Base-by-base conservation (phyloP, 192 early-diverging fungal genomes). In the Backusella sp. region DNA sequence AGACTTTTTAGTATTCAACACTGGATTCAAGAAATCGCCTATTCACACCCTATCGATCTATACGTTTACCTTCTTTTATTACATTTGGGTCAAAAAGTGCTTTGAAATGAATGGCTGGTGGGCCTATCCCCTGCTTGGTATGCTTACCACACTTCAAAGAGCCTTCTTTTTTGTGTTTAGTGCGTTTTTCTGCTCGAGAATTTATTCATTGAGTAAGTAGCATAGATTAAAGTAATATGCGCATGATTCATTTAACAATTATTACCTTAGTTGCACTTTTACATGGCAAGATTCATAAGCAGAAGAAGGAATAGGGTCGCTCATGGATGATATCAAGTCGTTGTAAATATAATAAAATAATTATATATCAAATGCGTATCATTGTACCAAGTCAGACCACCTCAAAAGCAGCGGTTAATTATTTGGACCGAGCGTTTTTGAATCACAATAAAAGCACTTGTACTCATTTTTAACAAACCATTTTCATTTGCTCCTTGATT, bases 151-250 rank as follows among this genome's bases (percentile, higher is more conserved):
- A 28, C 19, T 35, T 21, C 53, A 65, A 34, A 68, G 80, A 17
- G 3, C 26, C 3, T 15, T 34, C 2, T 82, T 78, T 59, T 77
- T 75, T 72, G 46, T 73, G 0, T 52, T 39, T 7, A 71, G 80
- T 68, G 76, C 68, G 4, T 66, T 41, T 44, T n/a, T 75, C 14
- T 77, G 80, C 52, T 52, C 69, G 19, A 14, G 41, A 12, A 75
- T 82, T 11, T 82, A 82, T 72, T 68, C 77, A 49, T 9, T 59
- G 30, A 73, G 80, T 82, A 77, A 75, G 80, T 76, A 49, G 6
- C 0, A 49, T n/a, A 49, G 3, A 49, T 49, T 6, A 49, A n/a
- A 49, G 6, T 32, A 32, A 32, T 32, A 32, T 32, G 32, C 32
- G 2, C 32, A 32, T 32, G 2, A 32, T 32, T 32, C 0, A 32